Conservation (phyloP, 2,329 filamentous ascomycete species). For the Pseudogymnoascus sp. region DNA sequence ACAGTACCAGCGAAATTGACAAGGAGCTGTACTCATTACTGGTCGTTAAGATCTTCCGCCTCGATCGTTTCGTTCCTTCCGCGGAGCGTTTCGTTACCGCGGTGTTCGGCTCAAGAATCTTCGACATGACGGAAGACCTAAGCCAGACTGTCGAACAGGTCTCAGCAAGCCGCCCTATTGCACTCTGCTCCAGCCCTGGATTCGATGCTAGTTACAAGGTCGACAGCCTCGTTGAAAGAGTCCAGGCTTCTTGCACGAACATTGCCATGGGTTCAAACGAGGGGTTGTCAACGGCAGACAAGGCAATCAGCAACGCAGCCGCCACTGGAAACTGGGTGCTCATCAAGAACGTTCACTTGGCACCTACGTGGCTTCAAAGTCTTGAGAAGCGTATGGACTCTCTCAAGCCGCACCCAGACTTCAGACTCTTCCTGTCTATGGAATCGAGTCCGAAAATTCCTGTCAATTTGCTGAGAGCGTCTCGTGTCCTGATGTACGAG, state of each 20-base stretch:
- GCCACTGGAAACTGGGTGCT: slow-evolving; percentile 92
- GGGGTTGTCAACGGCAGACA: slow-evolving; percentile 84
- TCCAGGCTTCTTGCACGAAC: slow-evolving; percentile 78
- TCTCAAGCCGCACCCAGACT: slow-evolving; percentile 86
- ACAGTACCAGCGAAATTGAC: slow-evolving; percentile 58
- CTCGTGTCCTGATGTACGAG: slow-evolving; percentile 93
- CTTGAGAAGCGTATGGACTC: slow-evolving; percentile 95
- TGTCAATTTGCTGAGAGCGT: slow-evolving; percentile 88
- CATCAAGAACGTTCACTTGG: slow-evolving; percentile 97
- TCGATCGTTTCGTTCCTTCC: slow-evolving; percentile 88
- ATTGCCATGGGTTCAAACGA: slow-evolving; percentile 99
- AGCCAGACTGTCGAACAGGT: slow-evolving; percentile 79
- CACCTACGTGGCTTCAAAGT: slow-evolving; percentile 92
- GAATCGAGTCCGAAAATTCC: slow-evolving; percentile 95
- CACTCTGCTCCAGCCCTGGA: slow-evolving; percentile 87
- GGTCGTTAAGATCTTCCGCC: slow-evolving; percentile 86
- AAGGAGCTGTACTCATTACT: slow-evolving; percentile 76
- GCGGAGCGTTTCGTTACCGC: slow-evolving; percentile 83
- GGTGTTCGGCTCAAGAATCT: slow-evolving; percentile 76
- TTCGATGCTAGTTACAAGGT: slow-evolving; percentile 99
- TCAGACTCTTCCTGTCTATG: slow-evolving; percentile 96
- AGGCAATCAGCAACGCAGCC: slow-evolving; percentile 87
- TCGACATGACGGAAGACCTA: slow-evolving; percentile 80
- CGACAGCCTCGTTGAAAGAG: slow-evolving; percentile 82
- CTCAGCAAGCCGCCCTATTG: slow-evolving; percentile 74